Percentiles rank a stretch among this genome's conserved stretches.
phyloP scores from a whole-genome alignment of 495 filamentous ascomycete genomes.

The Lasiosphaeria ovina region DNA sequence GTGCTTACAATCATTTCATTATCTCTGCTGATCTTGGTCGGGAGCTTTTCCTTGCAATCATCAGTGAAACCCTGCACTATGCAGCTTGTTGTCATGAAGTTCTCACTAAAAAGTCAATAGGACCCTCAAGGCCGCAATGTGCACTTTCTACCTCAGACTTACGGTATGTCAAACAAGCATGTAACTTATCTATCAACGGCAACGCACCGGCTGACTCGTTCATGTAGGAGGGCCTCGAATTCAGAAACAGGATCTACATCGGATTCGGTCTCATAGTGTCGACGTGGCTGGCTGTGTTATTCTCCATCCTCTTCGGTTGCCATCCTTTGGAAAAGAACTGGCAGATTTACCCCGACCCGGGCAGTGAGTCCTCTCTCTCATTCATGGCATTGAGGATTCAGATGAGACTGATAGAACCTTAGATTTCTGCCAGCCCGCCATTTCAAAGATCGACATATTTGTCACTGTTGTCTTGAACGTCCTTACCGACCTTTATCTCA shows the following conservation, averaged over 20 bases:
- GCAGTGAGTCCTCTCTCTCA: conserved; percentile 36
- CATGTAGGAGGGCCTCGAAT: conserved; percentile 43
- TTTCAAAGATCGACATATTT: conserved; percentile 43
- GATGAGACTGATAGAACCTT: neutral
- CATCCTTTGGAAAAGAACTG: conserved; percentile 50
- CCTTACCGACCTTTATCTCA: conserved; percentile 52
- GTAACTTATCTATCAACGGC: neutral
- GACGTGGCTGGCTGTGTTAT: conserved; percentile 55
- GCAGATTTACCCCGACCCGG: conserved; percentile 57
- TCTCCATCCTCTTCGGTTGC: conserved; percentile 55
- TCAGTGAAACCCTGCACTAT: neutral
- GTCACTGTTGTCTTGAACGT: conserved; percentile 50
- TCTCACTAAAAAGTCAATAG: neutral
- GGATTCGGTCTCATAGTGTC: conserved; percentile 51
- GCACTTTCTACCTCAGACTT: conserved; percentile 59
- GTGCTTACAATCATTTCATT: no score
- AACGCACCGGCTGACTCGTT: neutral
- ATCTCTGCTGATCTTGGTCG: no score
- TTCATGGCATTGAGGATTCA: neutral
- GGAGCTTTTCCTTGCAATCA: neutral
- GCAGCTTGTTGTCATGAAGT: neutral
- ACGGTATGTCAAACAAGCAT: conserved; percentile 41
- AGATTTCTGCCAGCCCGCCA: conserved; percentile 52
- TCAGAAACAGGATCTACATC: conserved; percentile 49
- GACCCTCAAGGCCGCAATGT: conserved; percentile 58